Percentiles rank a stretch among this genome's conserved stretches.
Evolutionary conservation across 257 asterid species (phyloP).

Genomic region (Capsicum pubescens): DNA sequence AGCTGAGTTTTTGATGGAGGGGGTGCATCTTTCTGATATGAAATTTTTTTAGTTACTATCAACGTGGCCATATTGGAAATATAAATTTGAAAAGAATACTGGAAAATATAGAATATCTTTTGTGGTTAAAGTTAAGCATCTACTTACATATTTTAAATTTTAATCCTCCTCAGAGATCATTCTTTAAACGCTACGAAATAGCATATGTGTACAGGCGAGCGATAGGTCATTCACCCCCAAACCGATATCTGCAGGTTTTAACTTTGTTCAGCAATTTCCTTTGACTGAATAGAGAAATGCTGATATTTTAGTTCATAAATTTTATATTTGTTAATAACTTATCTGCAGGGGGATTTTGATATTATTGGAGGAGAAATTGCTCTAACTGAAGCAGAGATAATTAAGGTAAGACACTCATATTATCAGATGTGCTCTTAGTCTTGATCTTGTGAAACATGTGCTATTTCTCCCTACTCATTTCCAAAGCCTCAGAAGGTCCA

Average conservation of each 20-base stretch:
- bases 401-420: slow-evolving; percentile 63
- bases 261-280: slow-evolving; percentile 19
- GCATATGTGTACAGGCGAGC: slow-evolving; percentile 87
- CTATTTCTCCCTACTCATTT: neutral
- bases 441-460: slow-evolving; percentile 22
- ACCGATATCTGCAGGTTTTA: slow-evolving; percentile 91
- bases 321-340: slow-evolving; percentile 20
- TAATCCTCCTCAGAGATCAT: slow-evolving; percentile 61
- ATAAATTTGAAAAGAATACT: neutral
- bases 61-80: neutral
- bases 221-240: slow-evolving; percentile 96
- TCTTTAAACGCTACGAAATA: slow-evolving; percentile 83
- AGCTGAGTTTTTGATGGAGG: neutral
- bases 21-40: neutral
- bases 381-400: slow-evolving; percentile 92
- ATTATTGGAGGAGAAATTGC: slow-evolving; percentile 89
- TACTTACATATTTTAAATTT: neutral
- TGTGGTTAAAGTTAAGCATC: slow-evolving; percentile 20
- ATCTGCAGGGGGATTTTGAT: slow-evolving; percentile 85
- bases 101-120: slow-evolving; percentile 1
- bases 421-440: slow-evolving; percentile 3
- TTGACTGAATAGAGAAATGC: neutral
- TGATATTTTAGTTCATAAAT: slow-evolving; percentile 15
- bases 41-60: neutral
- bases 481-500: neutral